Evolutionary conservation across 2,329 filamentous ascomycete genomes (phyloP), one percentile per base, ranked within the genome.

Genomic region (Colletotrichum sp.): DNA sequence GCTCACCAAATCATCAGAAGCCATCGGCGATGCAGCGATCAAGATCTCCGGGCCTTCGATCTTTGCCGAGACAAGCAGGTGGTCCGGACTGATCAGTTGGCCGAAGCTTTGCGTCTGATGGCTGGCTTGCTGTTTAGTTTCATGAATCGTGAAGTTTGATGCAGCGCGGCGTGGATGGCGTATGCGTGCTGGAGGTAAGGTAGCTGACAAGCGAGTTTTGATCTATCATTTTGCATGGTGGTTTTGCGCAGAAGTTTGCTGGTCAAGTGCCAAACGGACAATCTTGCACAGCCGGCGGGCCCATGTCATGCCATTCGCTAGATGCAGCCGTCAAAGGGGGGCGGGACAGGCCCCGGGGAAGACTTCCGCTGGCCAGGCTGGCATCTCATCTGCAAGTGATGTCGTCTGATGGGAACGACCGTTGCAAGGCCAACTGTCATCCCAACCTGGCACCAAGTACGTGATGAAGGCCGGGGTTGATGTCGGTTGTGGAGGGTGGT

Each of bases 271-370:
- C 18, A 26, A 24, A 57, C 59, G 64, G 43, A 64, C 57, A 36
- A 32, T 36, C 43, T 55, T 52, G 13, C n/a, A 59, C 36, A 36
- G 16, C 43, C 30, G 13, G 26, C 30, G 21, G 43, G 64, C 30
- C 36, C 71, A 48, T 48, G 43, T 21, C 48, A 59, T 34, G 48
- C 65, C 18, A 60, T 28, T 65, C 65, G 64, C 59, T 57, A 74
- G 59, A 52, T 68, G 70, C 64, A 65, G 65, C 28, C 70, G 48
- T 60, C 32, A 36, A 6, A 55, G n/a, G 43, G 70, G n/a, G 60
- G 70, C n/a, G 30, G 39, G 63, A 26, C 65, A 74, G 59, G 74
- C 74, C 74, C 64, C 74, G 74, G 74, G 74, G 71, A 76, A 76
- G 55, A n/a, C 43, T 74, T 74, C 74, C 74, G 74, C 63, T 60